phyloP scores from a whole-genome alignment of 768 basidiomycete species.

The Paxillus rubicundulus region DNA sequence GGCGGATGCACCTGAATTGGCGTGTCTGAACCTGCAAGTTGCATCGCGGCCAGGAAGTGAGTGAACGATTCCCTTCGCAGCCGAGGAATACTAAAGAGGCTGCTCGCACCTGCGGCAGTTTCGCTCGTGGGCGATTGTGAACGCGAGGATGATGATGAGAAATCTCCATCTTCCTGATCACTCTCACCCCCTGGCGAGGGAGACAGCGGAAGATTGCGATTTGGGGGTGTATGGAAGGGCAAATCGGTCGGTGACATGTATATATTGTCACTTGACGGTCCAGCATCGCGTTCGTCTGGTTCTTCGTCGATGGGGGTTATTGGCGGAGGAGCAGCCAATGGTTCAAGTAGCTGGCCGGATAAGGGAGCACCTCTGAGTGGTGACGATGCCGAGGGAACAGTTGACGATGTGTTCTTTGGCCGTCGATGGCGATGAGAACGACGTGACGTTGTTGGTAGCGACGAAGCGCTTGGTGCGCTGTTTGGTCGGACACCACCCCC shows the following conservation, averaged over 20 bases:
- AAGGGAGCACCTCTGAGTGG: conserved; percentile 58
- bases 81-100: conserved; percentile 74
- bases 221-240: conserved; percentile 55
- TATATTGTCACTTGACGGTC: conserved; percentile 47
- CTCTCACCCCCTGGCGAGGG: conserved; percentile 22
- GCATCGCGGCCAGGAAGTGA: conserved; percentile 56
- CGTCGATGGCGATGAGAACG: conserved; percentile 64
- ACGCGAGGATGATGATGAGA: conserved; percentile 41
- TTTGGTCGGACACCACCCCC: conserved; percentile 44
- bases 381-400: conserved; percentile 53
- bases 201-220: conserved; percentile 47
- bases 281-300: conserved; percentile 46
- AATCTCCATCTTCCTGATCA: conserved; percentile 23
- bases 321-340: conserved; percentile 56
- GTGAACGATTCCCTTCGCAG: conserved; percentile 63
- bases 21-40: conserved; percentile 65
- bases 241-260: conserved; percentile 64
- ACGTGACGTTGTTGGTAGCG: conserved; percentile 42
- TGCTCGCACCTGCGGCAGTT: conserved; percentile 74
- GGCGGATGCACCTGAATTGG: conserved; percentile 71
- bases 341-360: conserved; percentile 42
- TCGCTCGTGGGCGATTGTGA: conserved; percentile 56
- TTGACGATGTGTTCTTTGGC: conserved; percentile 38
- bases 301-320: conserved; percentile 77
- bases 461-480: conserved; percentile 45